Percentiles rank a stretch among this genome's conserved stretches.
phyloP scores from a whole-genome alignment of 2,329 filamentous ascomycete species.

The Fusarium nelsonii region DNA sequence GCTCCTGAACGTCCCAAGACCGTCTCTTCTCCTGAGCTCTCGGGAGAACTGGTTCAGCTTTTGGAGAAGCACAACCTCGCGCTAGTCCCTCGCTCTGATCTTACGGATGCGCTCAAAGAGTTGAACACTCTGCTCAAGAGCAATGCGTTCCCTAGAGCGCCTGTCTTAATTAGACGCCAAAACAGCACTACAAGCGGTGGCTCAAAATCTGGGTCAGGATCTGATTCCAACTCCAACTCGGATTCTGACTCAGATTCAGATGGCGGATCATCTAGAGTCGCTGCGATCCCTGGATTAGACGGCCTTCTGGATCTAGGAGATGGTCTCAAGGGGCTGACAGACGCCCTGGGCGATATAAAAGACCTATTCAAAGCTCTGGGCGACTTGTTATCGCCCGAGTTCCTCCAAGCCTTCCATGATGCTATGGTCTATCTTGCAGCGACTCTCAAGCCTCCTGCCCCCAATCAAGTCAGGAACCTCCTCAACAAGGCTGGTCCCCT shows the following conservation, averaged over 20 bases:
- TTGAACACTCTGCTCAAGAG: conserved; percentile 57
- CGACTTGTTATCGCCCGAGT: conserved; percentile 54
- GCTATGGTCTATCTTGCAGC: conserved; percentile 56
- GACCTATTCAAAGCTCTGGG: conserved; percentile 48
- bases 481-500: conserved; percentile 49
- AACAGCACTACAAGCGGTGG: conserved; percentile 23
- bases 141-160: conserved; percentile 23
- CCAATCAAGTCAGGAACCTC: conserved; percentile 48
- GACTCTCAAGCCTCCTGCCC: conserved; percentile 55
- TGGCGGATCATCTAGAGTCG: neutral
- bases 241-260: conserved; percentile 9
- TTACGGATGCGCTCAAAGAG: conserved; percentile 59
- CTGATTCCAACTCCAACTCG: neutral
- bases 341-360: conserved; percentile 42
- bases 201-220: conserved; percentile 2
- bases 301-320: conserved; percentile 33
- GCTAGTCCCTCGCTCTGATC: conserved; percentile 59
- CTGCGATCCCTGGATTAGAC: conserved; percentile 33
- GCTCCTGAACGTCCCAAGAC: conserved; percentile 44
- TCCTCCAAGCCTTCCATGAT: conserved; percentile 57
- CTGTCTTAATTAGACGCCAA: conserved; percentile 30
- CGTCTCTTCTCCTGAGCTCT: conserved; percentile 50
- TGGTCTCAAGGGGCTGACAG: conserved; percentile 44
- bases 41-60: conserved; percentile 54
- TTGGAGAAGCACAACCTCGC: conserved; percentile 60